A percentile compares a stretch with the other conserved stretches of the same genome.
These are phyloP conservation scores for Mycena galericulata DNA, from an alignment of 768 basidiomycete species.

Conservation along the genomic window DNA sequence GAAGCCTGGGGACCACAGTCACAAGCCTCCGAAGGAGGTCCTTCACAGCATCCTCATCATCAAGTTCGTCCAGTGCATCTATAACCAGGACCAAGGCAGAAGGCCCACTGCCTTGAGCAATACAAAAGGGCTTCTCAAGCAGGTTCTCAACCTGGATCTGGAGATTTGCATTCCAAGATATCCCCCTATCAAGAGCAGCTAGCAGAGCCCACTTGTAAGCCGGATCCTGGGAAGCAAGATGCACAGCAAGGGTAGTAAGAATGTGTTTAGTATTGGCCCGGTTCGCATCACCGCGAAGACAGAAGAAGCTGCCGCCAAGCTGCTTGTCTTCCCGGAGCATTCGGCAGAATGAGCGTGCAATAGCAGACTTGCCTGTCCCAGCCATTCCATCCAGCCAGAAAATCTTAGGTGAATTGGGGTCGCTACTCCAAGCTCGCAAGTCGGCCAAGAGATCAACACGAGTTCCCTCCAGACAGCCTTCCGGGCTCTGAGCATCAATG, in stretches of 20 bases:
- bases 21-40: constrained; percentile 5
- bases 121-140: too few species aligned
- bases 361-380: too few species aligned
- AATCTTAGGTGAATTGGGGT: neutral
- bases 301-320: constrained; percentile 12
- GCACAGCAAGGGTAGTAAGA: constrained; percentile 1
- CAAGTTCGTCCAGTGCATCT: too few species aligned
- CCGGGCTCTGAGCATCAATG: constrained; percentile 4
- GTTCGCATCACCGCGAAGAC: constrained; percentile 6
- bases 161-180: too few species aligned
- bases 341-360: constrained; percentile 6
- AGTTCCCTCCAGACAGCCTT: constrained; percentile 5
- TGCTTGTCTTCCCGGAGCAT: neutral
- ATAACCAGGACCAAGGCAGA: too few species aligned
- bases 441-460: constrained; percentile 1
- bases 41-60: neutral
- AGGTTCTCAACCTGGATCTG: too few species aligned
- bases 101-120: too few species aligned
- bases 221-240: too few species aligned
- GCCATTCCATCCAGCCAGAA: constrained; percentile 4
- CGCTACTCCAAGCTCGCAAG: neutral
- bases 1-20: neutral
- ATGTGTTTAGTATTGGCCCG: neutral
- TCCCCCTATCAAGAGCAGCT: too few species aligned
- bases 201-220: too few species aligned